Evolutionary conservation across 2,329 filamentous ascomycete genomes (phyloP).

Genomic region (Fusarium phyllophilum): DNA sequence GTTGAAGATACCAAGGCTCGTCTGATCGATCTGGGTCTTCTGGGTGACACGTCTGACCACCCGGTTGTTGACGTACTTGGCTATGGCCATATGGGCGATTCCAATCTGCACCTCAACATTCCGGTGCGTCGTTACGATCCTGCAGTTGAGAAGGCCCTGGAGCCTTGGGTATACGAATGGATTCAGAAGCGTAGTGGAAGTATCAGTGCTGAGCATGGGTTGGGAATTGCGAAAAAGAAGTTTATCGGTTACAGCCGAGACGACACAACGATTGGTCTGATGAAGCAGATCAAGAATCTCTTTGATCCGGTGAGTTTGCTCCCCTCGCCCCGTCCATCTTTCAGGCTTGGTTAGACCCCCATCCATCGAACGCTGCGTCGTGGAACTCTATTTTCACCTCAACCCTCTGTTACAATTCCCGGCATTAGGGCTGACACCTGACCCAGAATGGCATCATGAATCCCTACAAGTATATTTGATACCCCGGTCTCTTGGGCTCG

Average conservation of each 20-base stretch:
- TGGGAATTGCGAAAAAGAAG: constrained; percentile 94
- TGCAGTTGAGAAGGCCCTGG: constrained; percentile 84
- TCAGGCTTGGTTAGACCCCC: constrained; percentile 1
- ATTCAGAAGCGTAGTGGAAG: constrained; percentile 87
- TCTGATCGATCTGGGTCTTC: constrained; percentile 77
- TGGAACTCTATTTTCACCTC: not conserved
- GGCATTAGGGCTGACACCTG: constrained; percentile 42
- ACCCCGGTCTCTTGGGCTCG: constrained; percentile 11
- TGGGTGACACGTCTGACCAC: constrained; percentile 78
- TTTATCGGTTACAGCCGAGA: constrained; percentile 94
- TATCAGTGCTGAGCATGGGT: constrained; percentile 95
- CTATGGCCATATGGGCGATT: constrained; percentile 98
- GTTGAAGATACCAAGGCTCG: constrained; percentile 85
- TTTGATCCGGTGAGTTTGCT: constrained; percentile 85
- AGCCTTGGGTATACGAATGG: constrained; percentile 99
- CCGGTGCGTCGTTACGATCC: constrained; percentile 85
- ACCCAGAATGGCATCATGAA: constrained; percentile 96
- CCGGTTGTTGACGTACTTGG: constrained; percentile 92
- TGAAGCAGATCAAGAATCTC: constrained; percentile 93
- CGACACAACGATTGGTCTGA: constrained; percentile 85
- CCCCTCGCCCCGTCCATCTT: not conserved
- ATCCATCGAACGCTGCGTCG: constrained; percentile 4
- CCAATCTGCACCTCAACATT: constrained; percentile 94
- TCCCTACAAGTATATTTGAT: constrained; percentile 92
- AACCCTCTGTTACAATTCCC: not conserved